Base-by-base conservation (phyloP, 352 stramenopile species). In the Globisporangium camurandrum region DNA sequence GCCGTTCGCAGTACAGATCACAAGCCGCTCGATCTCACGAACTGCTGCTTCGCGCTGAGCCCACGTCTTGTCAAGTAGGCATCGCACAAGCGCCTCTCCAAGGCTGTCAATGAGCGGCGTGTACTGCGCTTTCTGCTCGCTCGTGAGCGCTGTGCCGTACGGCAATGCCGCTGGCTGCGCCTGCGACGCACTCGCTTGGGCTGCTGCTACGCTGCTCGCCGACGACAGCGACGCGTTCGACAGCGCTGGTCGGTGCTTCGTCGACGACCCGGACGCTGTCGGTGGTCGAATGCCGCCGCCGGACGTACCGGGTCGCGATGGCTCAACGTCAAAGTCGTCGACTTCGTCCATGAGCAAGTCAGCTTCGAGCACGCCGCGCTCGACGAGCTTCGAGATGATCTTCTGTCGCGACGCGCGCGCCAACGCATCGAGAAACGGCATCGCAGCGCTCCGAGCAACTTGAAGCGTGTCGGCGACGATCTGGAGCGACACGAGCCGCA, bases 331-430 rank as follows among this genome's bases (percentile, higher is more conserved):
- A 57, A 89, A 93, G 41, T 93, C 81, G 19, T 93, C 81, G 0
- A 93, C 61, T 54, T 93, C 82, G 31, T 90, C 82, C 77, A 90
- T 88, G 8, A 93, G 62, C 58, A 91, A 67, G 61, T 90, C 82
- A 0, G 72, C 60, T 36, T 90, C 82, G 19, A 91, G 51, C 0
- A 88, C 76, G 1, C 79, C 77, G 38, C 72, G 61, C 16, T 89
- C 81, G 1, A 90, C 78, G 4, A 93, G 56, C 31, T 89, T 89
- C 0, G 70, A 73, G n/a, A 90, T 89, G 19, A 93, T 63, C 59
- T 90, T 93, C 46, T 93, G 81, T 27, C 76, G 64, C 20, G 70
- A 72, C 12, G 71, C 68, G 0, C 81, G 68, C 4, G 78, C 78
- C 0, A 93, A 39, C 1, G 67, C 72, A 45, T 90, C 75, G 12